phyloP scores from a whole-genome alignment of 2,329 filamentous ascomycete genomes.

The Sarocladiaceae sp. region DNA sequence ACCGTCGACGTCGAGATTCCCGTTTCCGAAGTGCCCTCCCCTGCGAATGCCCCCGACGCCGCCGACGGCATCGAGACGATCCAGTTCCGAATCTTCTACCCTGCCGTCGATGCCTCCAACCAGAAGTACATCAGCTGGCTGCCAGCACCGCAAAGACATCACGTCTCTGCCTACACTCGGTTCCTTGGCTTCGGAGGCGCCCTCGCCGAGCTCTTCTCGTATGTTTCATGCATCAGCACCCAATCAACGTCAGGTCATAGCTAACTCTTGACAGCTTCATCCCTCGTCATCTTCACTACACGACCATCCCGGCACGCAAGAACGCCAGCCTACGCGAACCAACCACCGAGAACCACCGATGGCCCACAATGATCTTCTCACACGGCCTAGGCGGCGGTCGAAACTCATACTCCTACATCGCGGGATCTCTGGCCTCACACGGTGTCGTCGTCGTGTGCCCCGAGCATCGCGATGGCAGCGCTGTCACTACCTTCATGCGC shows the following conservation, averaged over 20 bases:
- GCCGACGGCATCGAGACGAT: conserved; percentile 61
- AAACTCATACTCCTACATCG: conserved; percentile 81
- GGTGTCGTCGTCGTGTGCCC: conserved; percentile 75
- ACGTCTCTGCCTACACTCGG: conserved; percentile 67
- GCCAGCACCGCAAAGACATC: conserved; percentile 66
- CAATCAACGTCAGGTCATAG: too few relatives aligned
- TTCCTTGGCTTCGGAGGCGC: conserved; percentile 63
- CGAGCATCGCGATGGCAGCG: conserved; percentile 77
- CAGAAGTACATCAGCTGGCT: conserved; percentile 67
- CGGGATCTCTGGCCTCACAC: conserved; percentile 71
- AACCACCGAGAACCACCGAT: conserved; percentile 44
- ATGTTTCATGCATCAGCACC: too few relatives aligned
- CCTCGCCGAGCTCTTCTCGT: conserved; percentile 55
- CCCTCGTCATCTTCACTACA: conserved; percentile 66
- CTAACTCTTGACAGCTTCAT: conserved; percentile 44
- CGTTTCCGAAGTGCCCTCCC: conserved; percentile 49
- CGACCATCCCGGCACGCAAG: conserved; percentile 64
- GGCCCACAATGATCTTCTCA: conserved; percentile 81
- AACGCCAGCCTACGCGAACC: conserved; percentile 59
- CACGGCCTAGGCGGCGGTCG: conserved; percentile 76
- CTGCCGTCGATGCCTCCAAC: conserved; percentile 47
- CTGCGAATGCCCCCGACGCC: conserved; percentile 46
- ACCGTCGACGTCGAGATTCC: conserved; percentile 78
- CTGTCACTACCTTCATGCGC: conserved; percentile 67
- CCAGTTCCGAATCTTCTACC: conserved; percentile 78